phyloP scores from a whole-genome alignment of 2,329 filamentous ascomycete genomes.

The Ilyonectria robusta region DNA sequence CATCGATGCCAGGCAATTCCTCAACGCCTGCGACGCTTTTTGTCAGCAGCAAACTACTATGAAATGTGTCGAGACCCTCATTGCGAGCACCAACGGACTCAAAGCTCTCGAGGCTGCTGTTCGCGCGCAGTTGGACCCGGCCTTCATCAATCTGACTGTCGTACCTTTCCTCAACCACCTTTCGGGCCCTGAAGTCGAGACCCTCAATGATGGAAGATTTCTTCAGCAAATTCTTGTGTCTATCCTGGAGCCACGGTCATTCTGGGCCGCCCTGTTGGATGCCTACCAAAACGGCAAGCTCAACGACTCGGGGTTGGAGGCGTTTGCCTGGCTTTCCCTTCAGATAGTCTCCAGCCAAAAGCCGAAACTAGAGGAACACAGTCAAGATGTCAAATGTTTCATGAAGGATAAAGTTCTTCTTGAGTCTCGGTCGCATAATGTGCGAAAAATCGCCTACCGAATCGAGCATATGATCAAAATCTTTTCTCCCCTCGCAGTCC shows the following conservation, averaged over 20 bases:
- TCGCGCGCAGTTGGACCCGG: slow-evolving; percentile 39
- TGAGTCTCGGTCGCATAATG: slow-evolving; percentile 39
- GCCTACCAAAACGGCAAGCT: slow-evolving; percentile 50
- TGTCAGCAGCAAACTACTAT: slow-evolving; percentile 33
- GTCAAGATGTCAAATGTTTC: slow-evolving; percentile 41
- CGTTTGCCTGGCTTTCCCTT: slow-evolving; percentile 64
- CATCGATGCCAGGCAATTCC: slow-evolving; percentile 46
- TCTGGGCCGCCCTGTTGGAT: slow-evolving; percentile 66
- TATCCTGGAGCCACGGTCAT: slow-evolving; percentile 65
- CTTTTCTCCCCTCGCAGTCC: slow-evolving; percentile 28
- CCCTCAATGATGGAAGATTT: slow-evolving; percentile 40
- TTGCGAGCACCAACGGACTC: slow-evolving; percentile 41
- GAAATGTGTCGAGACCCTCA: slow-evolving; percentile 48
- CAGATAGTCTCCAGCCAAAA: slow-evolving; percentile 56
- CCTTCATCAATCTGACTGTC: slow-evolving; percentile 47
- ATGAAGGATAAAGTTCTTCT: slow-evolving; percentile 46
- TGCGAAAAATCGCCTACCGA: slow-evolving; percentile 50
- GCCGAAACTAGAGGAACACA: slow-evolving; percentile 29
- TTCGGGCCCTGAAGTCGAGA: slow-evolving; percentile 30
- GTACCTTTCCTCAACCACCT: slow-evolving; percentile 35
- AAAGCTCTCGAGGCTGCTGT: slow-evolving; percentile 44
- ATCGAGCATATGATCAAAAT: slow-evolving; percentile 57
- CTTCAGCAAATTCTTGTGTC: slow-evolving; percentile 55
- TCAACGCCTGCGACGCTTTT: slow-evolving; percentile 40
- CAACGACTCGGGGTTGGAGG: slow-evolving; percentile 48